A percentile compares a stretch with the other conserved stretches of the same genome.
phyloP scores from a whole-genome alignment of 2,329 filamentous ascomycete species.

The Epichloe amarillans region DNA sequence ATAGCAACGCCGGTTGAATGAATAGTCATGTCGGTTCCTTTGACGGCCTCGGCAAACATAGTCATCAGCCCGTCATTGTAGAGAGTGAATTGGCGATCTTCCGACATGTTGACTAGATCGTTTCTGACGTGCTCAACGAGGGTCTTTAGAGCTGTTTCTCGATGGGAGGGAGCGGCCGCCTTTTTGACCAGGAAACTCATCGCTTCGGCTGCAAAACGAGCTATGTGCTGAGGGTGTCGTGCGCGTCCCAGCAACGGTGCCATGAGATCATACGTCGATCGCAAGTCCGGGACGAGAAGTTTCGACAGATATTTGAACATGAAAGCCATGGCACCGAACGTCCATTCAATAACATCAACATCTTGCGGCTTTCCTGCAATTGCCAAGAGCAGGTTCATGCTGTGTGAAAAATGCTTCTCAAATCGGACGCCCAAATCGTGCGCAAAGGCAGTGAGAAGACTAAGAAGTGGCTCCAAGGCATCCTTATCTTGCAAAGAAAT shows the following conservation, averaged over 20 bases:
- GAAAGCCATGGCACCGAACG: slow-evolving; percentile 85
- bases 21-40: slow-evolving; percentile 44
- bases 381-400: slow-evolving; percentile 61
- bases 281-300: slow-evolving; percentile 70
- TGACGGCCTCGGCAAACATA: slow-evolving; percentile 74
- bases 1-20: slow-evolving; percentile 47
- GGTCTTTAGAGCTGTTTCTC: slow-evolving; percentile 55
- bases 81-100: slow-evolving; percentile 46
- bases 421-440: slow-evolving; percentile 81
- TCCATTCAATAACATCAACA: slow-evolving; percentile 93
- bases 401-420: slow-evolving; percentile 71
- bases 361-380: slow-evolving; percentile 67
- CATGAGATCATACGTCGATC: slow-evolving; percentile 74
- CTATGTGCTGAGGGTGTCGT: slow-evolving; percentile 72
- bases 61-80: slow-evolving; percentile 86
- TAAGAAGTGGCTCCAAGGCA: slow-evolving; percentile 73
- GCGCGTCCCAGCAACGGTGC: slow-evolving; percentile 72
- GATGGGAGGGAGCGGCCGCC: slow-evolving; percentile 63
- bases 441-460: slow-evolving; percentile 85
- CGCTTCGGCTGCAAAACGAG: slow-evolving; percentile 85
- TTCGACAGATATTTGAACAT: slow-evolving; percentile 94
- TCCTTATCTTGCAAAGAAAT: slow-evolving; percentile 68
- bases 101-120: slow-evolving; percentile 45
- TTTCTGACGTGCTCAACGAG: slow-evolving; percentile 61
- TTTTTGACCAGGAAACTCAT: slow-evolving; percentile 90